Evolutionary conservation across 768 basidiomycete genomes (phyloP), one percentile per base, ranked within the genome.

Genomic region (Pleurotus tuber-regium): DNA sequence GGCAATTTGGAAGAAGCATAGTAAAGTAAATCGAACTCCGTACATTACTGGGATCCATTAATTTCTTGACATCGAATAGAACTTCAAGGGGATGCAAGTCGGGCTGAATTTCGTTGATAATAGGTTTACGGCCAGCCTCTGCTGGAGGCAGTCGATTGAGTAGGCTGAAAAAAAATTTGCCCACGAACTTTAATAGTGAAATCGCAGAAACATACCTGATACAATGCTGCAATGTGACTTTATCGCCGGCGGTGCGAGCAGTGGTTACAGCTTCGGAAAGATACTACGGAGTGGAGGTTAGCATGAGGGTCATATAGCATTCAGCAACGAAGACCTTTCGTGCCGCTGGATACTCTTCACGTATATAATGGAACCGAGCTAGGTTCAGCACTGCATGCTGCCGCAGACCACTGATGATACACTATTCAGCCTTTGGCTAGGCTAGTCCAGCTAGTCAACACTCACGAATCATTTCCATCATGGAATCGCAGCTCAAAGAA

Each of bases 401-500:
- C 43, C 90, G 86, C 52, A 88, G 66, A 4, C 87, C 87, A 14
- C 89, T 92, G n/a, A n/a, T n/a, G n/a, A n/a, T n/a, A n/a, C n/a
- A n/a, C n/a, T n/a, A 59, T 23, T 43, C 48, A 36, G 43, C 30
- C 35, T 52, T 51, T 10, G 52, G 19, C 35, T 52, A 12, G 19
- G 7, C 5, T 36, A n/a, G 16, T 33, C 31, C 3, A 38, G 23
- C n/a, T n/a, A n/a, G n/a, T n/a, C n/a, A n/a, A n/a, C 6, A 74
- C 89, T 59, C 53, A 91, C 89, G 89, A 92, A 64, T 92, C 89
- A 56, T 82, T 84, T 28, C 74, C 77, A 51, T 87, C 83, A 55
- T 91, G 86, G 60, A 93, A 93, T 60, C 82, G 86, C 54, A 92
- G 91, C 62, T 92, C 90, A 57, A 92, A 93, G 64, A 88, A 93